A percentile compares a stretch with the other conserved stretches of the same genome.
Conservation (phyloP, 73 alveolate genomes). For the Uronychia binucleata region DNA sequence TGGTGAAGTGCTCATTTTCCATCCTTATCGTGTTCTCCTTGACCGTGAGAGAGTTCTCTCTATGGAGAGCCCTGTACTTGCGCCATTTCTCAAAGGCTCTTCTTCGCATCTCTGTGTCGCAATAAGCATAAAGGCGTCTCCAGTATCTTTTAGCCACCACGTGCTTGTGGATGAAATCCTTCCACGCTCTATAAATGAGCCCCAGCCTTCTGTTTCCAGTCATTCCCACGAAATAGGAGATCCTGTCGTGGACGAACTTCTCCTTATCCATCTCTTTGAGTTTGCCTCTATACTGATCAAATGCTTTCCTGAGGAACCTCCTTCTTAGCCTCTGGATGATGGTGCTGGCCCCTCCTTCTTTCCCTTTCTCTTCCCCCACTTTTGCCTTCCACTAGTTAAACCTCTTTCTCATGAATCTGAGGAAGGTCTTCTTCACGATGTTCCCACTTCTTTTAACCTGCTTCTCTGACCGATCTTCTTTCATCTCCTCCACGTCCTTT, state of each 20-base stretch:
- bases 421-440: not conserved
- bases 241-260: constrained; percentile 18
- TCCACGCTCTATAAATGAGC: constrained; percentile 15
- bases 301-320: constrained; percentile 34
- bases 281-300: constrained; percentile 7
- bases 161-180: constrained; percentile 3
- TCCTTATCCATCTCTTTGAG: constrained; percentile 9
- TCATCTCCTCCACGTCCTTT: not conserved
- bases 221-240: constrained; percentile 5
- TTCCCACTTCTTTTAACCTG: not conserved
- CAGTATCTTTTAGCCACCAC: constrained; percentile 26
- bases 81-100: not conserved
- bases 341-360: constrained; percentile 41
- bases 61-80: not conserved
- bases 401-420: not conserved
- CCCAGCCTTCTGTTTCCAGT: constrained; percentile 16
- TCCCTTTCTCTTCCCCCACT: not conserved
- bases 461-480: not conserved
- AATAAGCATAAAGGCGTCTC: constrained; percentile 1
- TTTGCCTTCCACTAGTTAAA: not conserved
- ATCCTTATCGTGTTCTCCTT: not conserved
- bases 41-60: not conserved
- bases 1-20: not conserved
- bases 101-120: not conserved
- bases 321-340: constrained; percentile 25